Evolutionary conservation across 129 eudicot species (phyloP).

Genomic region (Lonicera japonica): DNA sequence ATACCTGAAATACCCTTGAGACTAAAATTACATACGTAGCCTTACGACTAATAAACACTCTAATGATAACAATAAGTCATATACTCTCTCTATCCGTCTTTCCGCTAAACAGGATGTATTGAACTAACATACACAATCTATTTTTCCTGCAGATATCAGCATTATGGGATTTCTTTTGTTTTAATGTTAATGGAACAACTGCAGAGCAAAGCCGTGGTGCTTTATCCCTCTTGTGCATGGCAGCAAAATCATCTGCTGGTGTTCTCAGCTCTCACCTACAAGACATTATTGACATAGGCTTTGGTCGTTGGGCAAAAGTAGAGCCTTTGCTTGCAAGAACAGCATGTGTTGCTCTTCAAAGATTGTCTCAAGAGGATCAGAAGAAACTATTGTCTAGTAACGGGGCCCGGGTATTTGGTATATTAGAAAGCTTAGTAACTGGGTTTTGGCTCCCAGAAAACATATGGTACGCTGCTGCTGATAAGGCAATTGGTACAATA

Average conservation of each 20-base stretch:
- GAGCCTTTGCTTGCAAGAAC: slow-evolving; percentile 98
- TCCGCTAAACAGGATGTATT: too few species aligned
- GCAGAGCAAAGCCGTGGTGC: slow-evolving; percentile 96
- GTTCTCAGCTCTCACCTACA: slow-evolving; percentile 85
- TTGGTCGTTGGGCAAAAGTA: slow-evolving; percentile 96
- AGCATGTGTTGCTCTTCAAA: slow-evolving; percentile 83
- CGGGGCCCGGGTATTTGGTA: slow-evolving; percentile 72
- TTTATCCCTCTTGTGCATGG: slow-evolving; percentile 79
- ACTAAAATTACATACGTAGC: too few species aligned
- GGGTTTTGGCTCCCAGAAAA: slow-evolving; percentile 82
- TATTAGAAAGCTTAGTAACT: slow-evolving; percentile 56
- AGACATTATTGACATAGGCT: slow-evolving; percentile 91
- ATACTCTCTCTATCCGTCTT: too few species aligned
- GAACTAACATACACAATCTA: background rate
- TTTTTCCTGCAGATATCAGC: slow-evolving; percentile 65
- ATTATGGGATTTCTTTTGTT: slow-evolving; percentile 95
- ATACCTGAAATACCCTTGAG: too few species aligned
- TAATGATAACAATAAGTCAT: too few species aligned
- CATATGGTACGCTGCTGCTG: slow-evolving; percentile 94
- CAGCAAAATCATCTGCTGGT: slow-evolving; percentile 77
- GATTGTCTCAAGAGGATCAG: slow-evolving; percentile 73
- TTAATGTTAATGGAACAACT: slow-evolving; percentile 73
- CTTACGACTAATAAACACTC: too few species aligned
- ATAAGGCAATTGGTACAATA: slow-evolving; percentile 77
- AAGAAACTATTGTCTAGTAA: slow-evolving; percentile 58